Evolutionary conservation across 2,329 filamentous ascomycete genomes (phyloP), one percentile per base, ranked within the genome.

Genomic region (Aspergillus quadricinctus): DNA sequence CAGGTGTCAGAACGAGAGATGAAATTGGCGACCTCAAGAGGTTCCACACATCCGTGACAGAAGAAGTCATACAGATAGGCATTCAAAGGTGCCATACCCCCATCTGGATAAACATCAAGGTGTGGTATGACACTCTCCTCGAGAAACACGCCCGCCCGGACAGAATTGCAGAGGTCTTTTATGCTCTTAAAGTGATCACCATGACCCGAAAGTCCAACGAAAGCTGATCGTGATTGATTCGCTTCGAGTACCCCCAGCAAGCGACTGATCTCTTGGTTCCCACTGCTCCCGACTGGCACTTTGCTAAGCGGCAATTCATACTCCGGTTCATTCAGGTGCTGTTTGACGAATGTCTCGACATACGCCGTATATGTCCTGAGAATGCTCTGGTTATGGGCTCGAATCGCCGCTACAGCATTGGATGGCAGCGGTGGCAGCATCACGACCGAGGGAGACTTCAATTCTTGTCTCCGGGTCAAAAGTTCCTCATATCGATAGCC

Each of bases 101-200:
- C 82, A 27, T 84, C 75, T 0, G 83, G 82, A 62, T 82, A 82
- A 10, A 90, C 73, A 4, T 80, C 79, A 4, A 92, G 78, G 66
- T 88, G 83, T 0, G 89, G 89, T 25, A 93, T 83, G 1, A 88
- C 85, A 0, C 86, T 81, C 65, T 89, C 82, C 64, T 93, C 89
- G 0, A 93, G 80, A 74, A 90, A 92, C 1, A 93, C 83, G 0
- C 84, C 88, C 6, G 78, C 78, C 28, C 89, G 83, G 7, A 83
- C 81, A 0, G 83, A 87, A 8, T 77, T 75, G 69, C 88, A 90
- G 1, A 93, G 79, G 50, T 92, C 88, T 19, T 81, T 77, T 19
- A 92, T 84, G 0, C 80, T 85, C 1, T 74, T 68, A 67, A 90
- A 92, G 0, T 80, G 65, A 64, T 92, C 88, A 1, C 74, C 77